A percentile compares a stretch with the other conserved stretches of the same genome.
Conservation (phyloP, 2,329 filamentous ascomycete genomes). For the Nemania serpens region DNA sequence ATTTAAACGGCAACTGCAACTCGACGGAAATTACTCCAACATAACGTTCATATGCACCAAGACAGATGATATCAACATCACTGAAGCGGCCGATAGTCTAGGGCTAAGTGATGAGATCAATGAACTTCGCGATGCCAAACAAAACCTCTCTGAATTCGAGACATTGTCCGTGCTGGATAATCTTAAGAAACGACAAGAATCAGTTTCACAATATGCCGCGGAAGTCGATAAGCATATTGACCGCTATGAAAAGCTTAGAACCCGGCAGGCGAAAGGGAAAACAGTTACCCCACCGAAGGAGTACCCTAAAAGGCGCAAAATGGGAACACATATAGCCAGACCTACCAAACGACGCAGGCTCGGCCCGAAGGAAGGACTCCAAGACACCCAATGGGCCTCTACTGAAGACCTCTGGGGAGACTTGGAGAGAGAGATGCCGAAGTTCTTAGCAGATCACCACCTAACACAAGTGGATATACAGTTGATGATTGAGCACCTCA, state of each 20-base stretch:
- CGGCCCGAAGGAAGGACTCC: not conserved
- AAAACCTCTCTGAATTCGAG: not conserved
- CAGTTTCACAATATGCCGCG: constrained; percentile 45
- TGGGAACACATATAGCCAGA: not conserved
- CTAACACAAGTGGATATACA: constrained; percentile 20
- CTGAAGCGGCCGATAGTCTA: constrained; percentile 53
- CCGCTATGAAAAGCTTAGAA: constrained; percentile 22
- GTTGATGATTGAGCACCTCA: constrained; percentile 20
- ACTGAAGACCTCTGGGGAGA: constrained; percentile 21
- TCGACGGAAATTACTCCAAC: constrained; percentile 56
- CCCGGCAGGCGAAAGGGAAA: constrained; percentile 28
- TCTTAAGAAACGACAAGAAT: constrained; percentile 55
- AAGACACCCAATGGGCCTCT: constrained; percentile 14
- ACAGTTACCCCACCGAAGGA: constrained; percentile 24
- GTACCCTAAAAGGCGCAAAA: constrained; percentile 49
- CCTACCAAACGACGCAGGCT: constrained; percentile 25
- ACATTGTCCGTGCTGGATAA: constrained; percentile 43
- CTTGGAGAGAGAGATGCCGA: constrained; percentile 20
- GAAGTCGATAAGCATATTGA: constrained; percentile 32
- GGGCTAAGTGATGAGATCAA: constrained; percentile 40
- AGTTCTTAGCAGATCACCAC: constrained; percentile 33
- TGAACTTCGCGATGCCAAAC: not conserved
- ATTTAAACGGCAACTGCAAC: constrained; percentile 62
- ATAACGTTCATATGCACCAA: constrained; percentile 55
- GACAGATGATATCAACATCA: constrained; percentile 58